These are phyloP conservation scores for Vickermania ingenoplastis DNA, from an alignment of 208 protist species.

Conservation along the genomic window DNA sequence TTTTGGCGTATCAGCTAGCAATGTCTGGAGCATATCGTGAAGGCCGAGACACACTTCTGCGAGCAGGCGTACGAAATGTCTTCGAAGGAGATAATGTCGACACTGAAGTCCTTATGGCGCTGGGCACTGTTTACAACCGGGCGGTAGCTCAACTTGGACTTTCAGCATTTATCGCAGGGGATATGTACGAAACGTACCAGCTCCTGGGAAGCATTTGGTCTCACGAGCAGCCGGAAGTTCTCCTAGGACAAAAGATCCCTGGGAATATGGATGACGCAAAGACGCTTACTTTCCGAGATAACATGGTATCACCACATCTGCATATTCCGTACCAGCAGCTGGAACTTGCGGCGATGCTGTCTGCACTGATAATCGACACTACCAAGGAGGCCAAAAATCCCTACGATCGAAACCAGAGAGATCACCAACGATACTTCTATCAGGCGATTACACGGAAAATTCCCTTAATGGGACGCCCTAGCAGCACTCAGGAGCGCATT, in stretches of 20 bases:
- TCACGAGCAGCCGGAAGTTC: conserved; percentile 33
- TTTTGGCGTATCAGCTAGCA: conserved; percentile 73
- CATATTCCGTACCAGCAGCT: conserved; percentile 55
- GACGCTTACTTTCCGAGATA: conserved; percentile 47
- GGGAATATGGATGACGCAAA: conserved; percentile 33
- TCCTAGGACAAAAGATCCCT: conserved; percentile 51
- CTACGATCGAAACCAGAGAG: conserved; percentile 43
- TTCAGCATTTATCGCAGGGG: conserved; percentile 56
- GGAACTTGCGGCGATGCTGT: conserved; percentile 70
- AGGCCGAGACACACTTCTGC: conserved; percentile 62
- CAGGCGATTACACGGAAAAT: conserved; percentile 33
- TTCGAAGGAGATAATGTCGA: conserved; percentile 11
- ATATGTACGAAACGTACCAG: conserved; percentile 51
- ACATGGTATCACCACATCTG: conserved; percentile 41
- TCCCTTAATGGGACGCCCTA: conserved; percentile 48
- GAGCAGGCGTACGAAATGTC: conserved; percentile 33
- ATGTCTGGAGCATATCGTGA: conserved; percentile 60
- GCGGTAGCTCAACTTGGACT: conserved; percentile 74
- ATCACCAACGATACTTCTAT: conserved; percentile 62
- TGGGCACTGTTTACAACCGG: conserved; percentile 71
- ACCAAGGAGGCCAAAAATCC: conserved; percentile 69
- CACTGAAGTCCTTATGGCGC: conserved; percentile 9
- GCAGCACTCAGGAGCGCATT: conserved; percentile 53
- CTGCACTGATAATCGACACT: conserved; percentile 61
- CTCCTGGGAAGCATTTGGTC: conserved; percentile 55